phyloP scores from a whole-genome alignment of 208 protist species.

The Strigomonas galati region DNA sequence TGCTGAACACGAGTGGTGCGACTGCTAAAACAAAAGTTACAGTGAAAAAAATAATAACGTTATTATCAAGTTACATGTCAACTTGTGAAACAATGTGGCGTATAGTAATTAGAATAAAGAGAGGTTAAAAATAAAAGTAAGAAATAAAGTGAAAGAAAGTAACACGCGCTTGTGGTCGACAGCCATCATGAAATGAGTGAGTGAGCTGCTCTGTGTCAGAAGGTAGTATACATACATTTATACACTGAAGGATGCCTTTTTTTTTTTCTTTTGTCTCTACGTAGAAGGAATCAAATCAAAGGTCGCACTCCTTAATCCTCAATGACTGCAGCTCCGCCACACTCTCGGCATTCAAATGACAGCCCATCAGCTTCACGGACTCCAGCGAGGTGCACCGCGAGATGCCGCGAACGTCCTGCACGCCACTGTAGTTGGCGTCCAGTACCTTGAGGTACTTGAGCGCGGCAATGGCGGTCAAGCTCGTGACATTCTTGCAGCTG shows the following conservation, averaged over 20 bases:
- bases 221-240: neutral
- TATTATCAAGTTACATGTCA: neutral
- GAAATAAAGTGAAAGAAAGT: conserved; percentile 10
- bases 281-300: neutral
- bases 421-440: neutral
- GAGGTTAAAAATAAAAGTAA: neutral
- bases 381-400: neutral
- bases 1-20: too few relatives aligned
- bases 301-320: neutral
- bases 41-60: conserved; percentile 9
- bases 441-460: conserved; percentile 2
- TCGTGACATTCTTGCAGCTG: conserved; percentile 21
- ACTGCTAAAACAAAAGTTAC: conserved; percentile 12
- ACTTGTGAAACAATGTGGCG: neutral
- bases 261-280: conserved; percentile 5
- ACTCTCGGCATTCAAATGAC: neutral
- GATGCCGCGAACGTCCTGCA: conserved; percentile 4
- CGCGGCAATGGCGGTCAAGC: conserved; percentile 17
- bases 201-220: too few relatives aligned
- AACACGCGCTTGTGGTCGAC: neutral
- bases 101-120: conserved; percentile 11
- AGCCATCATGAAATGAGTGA: too few relatives aligned
- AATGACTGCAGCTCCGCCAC: conserved; percentile 1
- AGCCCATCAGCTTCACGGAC: neutral
- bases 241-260: neutral